Base-by-base conservation (phyloP, 345 rosid species). In the Cardamine resedifolia region DNA sequence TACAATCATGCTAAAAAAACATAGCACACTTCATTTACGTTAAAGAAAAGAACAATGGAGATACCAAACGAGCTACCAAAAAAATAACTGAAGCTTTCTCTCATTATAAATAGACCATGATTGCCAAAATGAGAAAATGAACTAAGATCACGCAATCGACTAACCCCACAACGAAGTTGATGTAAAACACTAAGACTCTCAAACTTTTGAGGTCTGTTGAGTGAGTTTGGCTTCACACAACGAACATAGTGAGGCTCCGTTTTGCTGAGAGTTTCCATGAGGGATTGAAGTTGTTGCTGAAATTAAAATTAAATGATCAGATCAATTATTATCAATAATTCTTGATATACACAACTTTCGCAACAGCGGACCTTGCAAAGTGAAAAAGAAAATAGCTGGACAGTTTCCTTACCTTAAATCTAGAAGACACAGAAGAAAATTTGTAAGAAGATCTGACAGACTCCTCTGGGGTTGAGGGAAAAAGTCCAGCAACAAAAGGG, bases 231-330 rank as follows among this genome's bases (percentile, higher is more conserved):
- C 88, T 94, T 94, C 83, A 94, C 97, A 79, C 98, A 94, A 26
- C 97, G 97, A 81, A 94, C 85, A 77, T 94, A 94, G 77, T 94
- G 98, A 80, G 98, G 98, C 80, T 91, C 96, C 3, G 98, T 94
- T 57, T 83, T 52, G 84, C 77, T 91, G 74, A 94, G 98, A 19
- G 96, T 94, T 82, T 94, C 97, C 98, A 91, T 89, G 51, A 94
- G 96, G 18, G 98, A 79, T 81, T 94, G 98, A 81, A 94, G 97
- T 94, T 94, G 98, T 91, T 91, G 98, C 98, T 94, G 68, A 49
- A 76, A 64, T 59, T 61, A 74, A 68, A 68, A 45, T 26, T 56
- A 55, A 47, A 20, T 21, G 71, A 59, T 57, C 73, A 64, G 19
- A 80, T 57, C 44, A 10, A 30, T 6, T 34, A 52, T 66, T 11